Percentiles rank a stretch among this genome's conserved stretches.
These are phyloP conservation scores for Notholithocarpus densiflorus DNA, from an alignment of 306 rosid species.

Conservation along the genomic window DNA sequence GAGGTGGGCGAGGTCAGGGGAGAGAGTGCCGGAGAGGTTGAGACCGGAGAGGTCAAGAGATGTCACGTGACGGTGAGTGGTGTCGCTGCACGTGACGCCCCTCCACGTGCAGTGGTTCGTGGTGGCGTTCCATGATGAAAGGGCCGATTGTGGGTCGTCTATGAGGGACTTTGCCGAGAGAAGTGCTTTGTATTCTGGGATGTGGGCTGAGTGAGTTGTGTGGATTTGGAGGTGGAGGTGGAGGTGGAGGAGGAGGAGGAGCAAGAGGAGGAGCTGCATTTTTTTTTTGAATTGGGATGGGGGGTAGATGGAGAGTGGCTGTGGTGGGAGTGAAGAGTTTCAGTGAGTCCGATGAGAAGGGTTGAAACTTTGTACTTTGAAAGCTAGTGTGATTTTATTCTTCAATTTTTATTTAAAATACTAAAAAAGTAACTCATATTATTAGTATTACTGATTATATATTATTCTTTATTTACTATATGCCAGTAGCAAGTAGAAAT, in stretches of 20 bases:
- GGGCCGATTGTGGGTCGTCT: too few relatives aligned
- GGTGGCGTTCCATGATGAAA: slow-evolving; percentile 20
- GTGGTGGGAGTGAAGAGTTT: background rate
- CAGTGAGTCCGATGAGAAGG: background rate
- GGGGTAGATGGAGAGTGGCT: background rate
- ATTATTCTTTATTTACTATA: too few relatives aligned
- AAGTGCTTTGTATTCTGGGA: too few relatives aligned
- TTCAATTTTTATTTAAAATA: background rate
- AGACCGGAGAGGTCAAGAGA: slow-evolving; percentile 57
- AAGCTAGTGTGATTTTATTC: slow-evolving; percentile 5
- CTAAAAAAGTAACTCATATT: background rate
- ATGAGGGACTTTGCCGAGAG: too few relatives aligned
- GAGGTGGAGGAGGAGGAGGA: slow-evolving; percentile 17
- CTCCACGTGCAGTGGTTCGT: slow-evolving; percentile 57
- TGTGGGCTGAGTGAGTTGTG: background rate
- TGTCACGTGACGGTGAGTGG: slow-evolving; percentile 48
- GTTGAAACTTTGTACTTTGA: too few relatives aligned
- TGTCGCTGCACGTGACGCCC: slow-evolving; percentile 61
- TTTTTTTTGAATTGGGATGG: background rate
- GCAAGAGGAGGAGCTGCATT: slow-evolving; percentile 43
- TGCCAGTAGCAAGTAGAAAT: too few relatives aligned
- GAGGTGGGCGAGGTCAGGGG: slow-evolving; percentile 1
- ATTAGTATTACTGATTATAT: too few relatives aligned
- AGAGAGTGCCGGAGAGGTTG: slow-evolving; percentile 55
- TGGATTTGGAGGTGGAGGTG: slow-evolving; percentile 12